phyloP scores from a whole-genome alignment of 139 green algal species.

The Coelastrella sp. region DNA sequence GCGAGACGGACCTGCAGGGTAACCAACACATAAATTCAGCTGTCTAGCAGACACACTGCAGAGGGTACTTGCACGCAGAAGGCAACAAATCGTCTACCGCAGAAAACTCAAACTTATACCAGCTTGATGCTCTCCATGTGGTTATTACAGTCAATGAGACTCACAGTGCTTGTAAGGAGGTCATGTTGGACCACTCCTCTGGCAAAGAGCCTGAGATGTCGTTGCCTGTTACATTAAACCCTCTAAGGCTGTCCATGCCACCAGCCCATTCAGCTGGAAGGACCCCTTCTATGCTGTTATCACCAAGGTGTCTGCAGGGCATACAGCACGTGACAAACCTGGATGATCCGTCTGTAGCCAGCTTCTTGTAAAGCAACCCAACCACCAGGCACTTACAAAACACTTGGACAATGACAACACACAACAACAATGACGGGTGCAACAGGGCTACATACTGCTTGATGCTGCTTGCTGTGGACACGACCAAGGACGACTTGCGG shows the following conservation, averaged over 20 bases:
- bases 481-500: no score
- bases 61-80: neutral
- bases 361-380: no score
- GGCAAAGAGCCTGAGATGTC: neutral
- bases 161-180: conserved; percentile 23
- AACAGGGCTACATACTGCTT: no score
- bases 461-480: no score
- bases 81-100: neutral
- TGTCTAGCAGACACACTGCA: neutral
- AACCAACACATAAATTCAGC: neutral
- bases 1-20: neutral
- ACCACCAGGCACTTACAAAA: no score
- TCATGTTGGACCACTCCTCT: conserved; percentile 35
- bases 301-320: conserved; percentile 17
- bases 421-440: no score
- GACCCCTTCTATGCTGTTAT: neutral
- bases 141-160: neutral
- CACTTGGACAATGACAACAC: no score
- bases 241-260: conserved; percentile 37
- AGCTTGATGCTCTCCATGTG: no score
- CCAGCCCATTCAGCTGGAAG: conserved; percentile 7
- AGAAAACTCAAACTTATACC: neutral
- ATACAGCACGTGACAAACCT: no score
- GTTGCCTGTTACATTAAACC: conserved; percentile 17
- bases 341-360: no score